Evolutionary conservation across 1,139 yeast genomes (phyloP).

Genomic region (Yamadazyma siamensis): DNA sequence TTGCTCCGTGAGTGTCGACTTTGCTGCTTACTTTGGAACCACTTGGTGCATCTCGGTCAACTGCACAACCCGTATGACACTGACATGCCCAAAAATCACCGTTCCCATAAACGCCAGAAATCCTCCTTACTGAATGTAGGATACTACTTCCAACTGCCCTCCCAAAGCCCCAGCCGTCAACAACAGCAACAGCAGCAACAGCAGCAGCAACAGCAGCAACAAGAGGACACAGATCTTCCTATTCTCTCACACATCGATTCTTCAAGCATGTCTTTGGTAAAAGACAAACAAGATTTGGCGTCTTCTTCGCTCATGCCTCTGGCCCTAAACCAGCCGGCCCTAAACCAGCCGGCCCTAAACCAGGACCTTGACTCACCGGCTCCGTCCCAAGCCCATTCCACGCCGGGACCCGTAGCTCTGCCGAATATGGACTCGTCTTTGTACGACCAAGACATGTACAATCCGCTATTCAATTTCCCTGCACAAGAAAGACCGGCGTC

Average conservation of each 20-base stretch:
- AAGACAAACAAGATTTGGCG: slow-evolving; percentile 2
- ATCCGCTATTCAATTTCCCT: slow-evolving; percentile 10
- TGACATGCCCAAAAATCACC: slow-evolving; percentile 22
- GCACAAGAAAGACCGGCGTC: slow-evolving; percentile 8
- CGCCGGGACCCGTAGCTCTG: slow-evolving; percentile 4
- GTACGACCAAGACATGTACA: slow-evolving; percentile 8
- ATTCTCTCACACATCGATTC: not conserved
- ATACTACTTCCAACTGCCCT: slow-evolving; percentile 21
- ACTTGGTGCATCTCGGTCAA: no score
- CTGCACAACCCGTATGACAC: no score
- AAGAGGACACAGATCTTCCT: no score
- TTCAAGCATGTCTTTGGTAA: not conserved
- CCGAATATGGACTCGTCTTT: slow-evolving; percentile 6
- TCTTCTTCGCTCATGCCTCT: slow-evolving; percentile 3
- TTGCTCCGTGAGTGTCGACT: no score
- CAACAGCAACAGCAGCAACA: not conserved
- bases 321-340: slow-evolving; percentile 1
- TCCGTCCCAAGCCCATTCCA: slow-evolving; percentile 7
- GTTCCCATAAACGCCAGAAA: slow-evolving; percentile 43
- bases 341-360: slow-evolving; percentile 1
- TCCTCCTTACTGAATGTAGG: slow-evolving; percentile 37
- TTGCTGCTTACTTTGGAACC: no score
- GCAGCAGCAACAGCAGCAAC: no score
- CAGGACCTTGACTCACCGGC: slow-evolving; percentile 2
- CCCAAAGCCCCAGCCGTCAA: slow-evolving; percentile 1